Evolutionary conservation across 164 flowering plant species (phyloP), one percentile per base, ranked within the genome.

Genomic region (Macadamia integrifolia): DNA sequence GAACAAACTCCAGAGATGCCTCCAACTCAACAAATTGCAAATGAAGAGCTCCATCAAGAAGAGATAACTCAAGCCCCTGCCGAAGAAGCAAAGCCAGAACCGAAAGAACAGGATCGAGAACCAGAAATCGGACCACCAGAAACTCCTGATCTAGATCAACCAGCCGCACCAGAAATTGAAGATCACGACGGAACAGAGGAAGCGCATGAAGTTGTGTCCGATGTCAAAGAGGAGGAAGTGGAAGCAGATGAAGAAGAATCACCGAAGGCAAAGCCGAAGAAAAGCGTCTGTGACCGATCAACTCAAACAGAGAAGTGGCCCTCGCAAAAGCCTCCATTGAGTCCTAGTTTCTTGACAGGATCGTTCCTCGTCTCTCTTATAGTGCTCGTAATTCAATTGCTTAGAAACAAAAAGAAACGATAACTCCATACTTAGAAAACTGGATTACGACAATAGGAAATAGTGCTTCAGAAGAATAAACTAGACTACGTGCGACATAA

Each of bases 331-430:
- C 32, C 42, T 9, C 48, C 31, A 31, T 64, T 79, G 46, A 6
- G 55, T 48, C 75, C 86, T 11, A 58, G 58, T 30, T 35, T 80
- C 44, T 48, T 82, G 46, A 82, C 80, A 17, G 88, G 90, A 60
- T 88, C 90, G 0, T 49, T 88, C 42, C 66, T 88, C 15, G 75
- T 76, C 0, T 69, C 88, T 30, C 67, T 86, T 55, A 74, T 85
- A 32, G 83, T 75, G 53, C 62, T 86, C 28, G 82, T 73, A 0
- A 58, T 86, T 42, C 73, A 77, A 42, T 44, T 81, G 4, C 71
- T 81, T 28, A 69, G 77, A 60, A 30, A 75, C 13, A 80, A 70
- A 69, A 80, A 74, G 40, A 35, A 35, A 35, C 40, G 40, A 35
- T 35, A 35, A 35, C 40, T 5, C 40, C 40, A 35, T 23, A 23